Percentiles rank a stretch among this genome's conserved stretches.
phyloP scores from a whole-genome alignment of 2,329 filamentous ascomycete genomes.

The Colletotrichum lini region DNA sequence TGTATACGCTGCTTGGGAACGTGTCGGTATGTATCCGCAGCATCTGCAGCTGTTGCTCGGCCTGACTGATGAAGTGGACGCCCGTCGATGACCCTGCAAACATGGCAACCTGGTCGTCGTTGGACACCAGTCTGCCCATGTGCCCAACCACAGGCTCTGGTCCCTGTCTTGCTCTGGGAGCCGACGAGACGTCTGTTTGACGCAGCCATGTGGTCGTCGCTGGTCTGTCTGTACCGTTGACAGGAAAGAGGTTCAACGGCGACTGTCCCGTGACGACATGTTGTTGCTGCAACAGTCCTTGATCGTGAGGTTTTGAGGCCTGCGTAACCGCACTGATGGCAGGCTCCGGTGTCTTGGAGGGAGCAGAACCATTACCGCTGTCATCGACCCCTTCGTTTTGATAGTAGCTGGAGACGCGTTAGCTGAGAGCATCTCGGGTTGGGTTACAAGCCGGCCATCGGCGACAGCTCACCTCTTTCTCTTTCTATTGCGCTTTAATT shows the following conservation, averaged over 20 bases:
- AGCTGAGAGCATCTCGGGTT: background rate
- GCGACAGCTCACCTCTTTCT: conserved; percentile 32
- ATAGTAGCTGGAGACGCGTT: conserved; percentile 24
- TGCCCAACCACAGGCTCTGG: conserved; percentile 45
- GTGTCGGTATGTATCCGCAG: conserved; percentile 45
- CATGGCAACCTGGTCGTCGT: conserved; percentile 45
- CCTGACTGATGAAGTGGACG: conserved; percentile 48
- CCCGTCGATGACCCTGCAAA: conserved; percentile 48
- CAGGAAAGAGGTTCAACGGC: background rate
- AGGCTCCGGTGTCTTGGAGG: conserved; percentile 9
- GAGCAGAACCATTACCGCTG: conserved; percentile 1
- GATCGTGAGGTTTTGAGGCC: background rate
- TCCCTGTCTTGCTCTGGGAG: background rate
- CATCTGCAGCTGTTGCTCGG: conserved; percentile 47
- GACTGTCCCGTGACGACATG: background rate
- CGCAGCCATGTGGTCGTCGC: conserved; percentile 4
- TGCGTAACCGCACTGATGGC: background rate
- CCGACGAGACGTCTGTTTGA: background rate
- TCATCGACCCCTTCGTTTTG: conserved; percentile 32
- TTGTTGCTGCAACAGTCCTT: background rate
- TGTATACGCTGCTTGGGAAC: conserved; percentile 46
- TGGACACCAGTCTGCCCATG: conserved; percentile 46
- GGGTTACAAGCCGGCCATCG: too few species aligned
- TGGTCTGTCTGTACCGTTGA: background rate
- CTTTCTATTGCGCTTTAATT: conserved; percentile 38